phyloP scores from a whole-genome alignment of 2,329 filamentous ascomycete genomes.

The Sporothrix dimorphospora region DNA sequence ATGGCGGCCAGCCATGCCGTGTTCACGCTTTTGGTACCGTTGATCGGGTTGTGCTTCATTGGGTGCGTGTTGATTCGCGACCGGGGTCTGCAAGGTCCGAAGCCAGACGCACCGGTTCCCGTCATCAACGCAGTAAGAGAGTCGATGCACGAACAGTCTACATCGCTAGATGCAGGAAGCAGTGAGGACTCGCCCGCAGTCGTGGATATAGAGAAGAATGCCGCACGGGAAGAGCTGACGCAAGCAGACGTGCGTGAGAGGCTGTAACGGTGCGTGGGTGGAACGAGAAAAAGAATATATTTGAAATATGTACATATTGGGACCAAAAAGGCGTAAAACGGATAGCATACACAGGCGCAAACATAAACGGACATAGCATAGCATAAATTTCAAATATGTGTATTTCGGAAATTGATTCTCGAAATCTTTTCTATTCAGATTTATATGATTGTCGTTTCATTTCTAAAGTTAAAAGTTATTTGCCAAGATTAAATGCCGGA shows the following conservation, averaged over 20 bases:
- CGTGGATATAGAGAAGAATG: background rate
- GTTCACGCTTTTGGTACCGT: conserved; percentile 59
- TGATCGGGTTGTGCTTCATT: conserved; percentile 56
- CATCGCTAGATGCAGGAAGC: background rate
- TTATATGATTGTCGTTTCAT: too few relatives aligned
- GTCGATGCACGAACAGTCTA: background rate
- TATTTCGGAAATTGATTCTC: too few relatives aligned
- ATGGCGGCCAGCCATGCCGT: conserved; percentile 55
- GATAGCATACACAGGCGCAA: background rate
- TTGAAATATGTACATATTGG: background rate
- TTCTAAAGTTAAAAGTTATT: too few relatives aligned
- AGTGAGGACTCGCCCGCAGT: background rate
- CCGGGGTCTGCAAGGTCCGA: conserved; percentile 44
- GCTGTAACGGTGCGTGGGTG: too few relatives aligned
- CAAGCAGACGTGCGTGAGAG: background rate
- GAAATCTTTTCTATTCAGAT: too few relatives aligned
- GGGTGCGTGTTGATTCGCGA: conserved; percentile 57
- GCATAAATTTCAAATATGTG: too few relatives aligned
- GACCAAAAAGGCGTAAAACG: background rate
- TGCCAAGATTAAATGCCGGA: too few relatives aligned
- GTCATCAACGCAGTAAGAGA: background rate
- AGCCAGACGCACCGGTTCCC: background rate
- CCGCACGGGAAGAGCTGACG: background rate
- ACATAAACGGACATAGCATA: too few relatives aligned
- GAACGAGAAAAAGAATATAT: too few relatives aligned